Percentiles rank a stretch among this genome's conserved stretches.
These are phyloP conservation scores for Arthroderma sp. DNA, from an alignment of 2,329 filamentous ascomycete species.

Conservation along the genomic window DNA sequence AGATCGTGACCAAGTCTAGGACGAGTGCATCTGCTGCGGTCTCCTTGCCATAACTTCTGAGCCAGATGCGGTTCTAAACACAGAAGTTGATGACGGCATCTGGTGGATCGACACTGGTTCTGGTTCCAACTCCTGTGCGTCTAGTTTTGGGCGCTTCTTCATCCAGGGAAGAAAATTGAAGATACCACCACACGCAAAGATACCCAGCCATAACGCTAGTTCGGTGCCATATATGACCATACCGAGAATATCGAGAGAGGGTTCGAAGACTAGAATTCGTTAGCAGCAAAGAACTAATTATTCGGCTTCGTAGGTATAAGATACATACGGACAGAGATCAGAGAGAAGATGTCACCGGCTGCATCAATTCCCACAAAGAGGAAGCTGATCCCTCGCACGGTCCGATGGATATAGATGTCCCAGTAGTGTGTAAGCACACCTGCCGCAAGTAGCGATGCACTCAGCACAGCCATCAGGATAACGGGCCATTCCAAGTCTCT, in stretches of 20 bases:
- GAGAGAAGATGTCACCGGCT: constrained; percentile 52
- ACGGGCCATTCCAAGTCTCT: constrained; percentile 45
- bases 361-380: constrained; percentile 59
- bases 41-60: no score
- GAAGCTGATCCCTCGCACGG: constrained; percentile 58
- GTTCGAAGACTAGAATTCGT: constrained; percentile 38
- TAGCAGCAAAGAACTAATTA: no score
- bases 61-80: constrained; percentile 45
- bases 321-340: constrained; percentile 43
- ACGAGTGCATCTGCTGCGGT: no score
- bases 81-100: constrained; percentile 48
- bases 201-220: constrained; percentile 52
- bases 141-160: constrained; percentile 14
- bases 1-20: no score
- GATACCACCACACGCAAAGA: constrained; percentile 52
- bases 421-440: constrained; percentile 57
- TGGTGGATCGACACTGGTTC: constrained; percentile 27
- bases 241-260: constrained; percentile 45
- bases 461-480: constrained; percentile 53
- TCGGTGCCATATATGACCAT: constrained; percentile 56
- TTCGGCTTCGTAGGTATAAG: neutral
- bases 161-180: constrained; percentile 52
- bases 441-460: constrained; percentile 48
- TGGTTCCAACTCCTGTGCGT: constrained; percentile 3
- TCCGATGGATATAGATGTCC: constrained; percentile 54